A percentile compares a stretch with the other conserved stretches of the same genome.
Conservation (phyloP, 1,139 yeast genomes). For the Taphrina betulina region DNA sequence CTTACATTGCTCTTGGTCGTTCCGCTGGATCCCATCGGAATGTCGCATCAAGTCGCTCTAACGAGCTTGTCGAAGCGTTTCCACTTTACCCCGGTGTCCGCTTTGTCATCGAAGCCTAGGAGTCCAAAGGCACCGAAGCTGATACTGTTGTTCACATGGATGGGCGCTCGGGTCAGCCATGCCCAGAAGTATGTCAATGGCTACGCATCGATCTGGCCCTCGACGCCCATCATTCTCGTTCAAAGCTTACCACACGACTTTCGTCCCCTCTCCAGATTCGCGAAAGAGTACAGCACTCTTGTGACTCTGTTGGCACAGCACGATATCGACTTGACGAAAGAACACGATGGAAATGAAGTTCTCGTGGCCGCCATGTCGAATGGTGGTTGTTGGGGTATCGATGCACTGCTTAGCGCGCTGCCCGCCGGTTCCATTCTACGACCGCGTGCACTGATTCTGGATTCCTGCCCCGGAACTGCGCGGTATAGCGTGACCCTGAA, state of each 20-base stretch:
- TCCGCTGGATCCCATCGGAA: too few species aligned
- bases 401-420: conserved; percentile 4
- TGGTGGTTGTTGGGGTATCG: conserved; percentile 14
- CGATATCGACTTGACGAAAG: neutral
- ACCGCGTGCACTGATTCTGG: conserved; percentile 17
- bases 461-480: conserved; percentile 10
- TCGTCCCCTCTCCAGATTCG: conserved; percentile 11
- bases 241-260: conserved; percentile 17
- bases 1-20: too few species aligned
- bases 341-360: conserved; percentile 1
- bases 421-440: neutral
- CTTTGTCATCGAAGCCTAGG: conserved; percentile 1
- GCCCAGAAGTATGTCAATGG: conserved; percentile 22
- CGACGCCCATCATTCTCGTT: conserved; percentile 15
- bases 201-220: conserved; percentile 14
- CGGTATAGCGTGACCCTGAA: conserved; percentile 4
- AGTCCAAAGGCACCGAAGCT: neutral
- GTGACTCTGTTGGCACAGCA: neutral
- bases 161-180: conserved; percentile 13
- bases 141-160: conserved; percentile 12
- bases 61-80: conserved; percentile 17
- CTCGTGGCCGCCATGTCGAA: conserved; percentile 18
- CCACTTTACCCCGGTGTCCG: conserved; percentile 8
- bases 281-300: conserved; percentile 9
- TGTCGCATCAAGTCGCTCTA: conserved; percentile 13